Base-by-base conservation (phyloP, 2,329 filamentous ascomycete genomes). In the Acephala macrosclerotiorum region DNA sequence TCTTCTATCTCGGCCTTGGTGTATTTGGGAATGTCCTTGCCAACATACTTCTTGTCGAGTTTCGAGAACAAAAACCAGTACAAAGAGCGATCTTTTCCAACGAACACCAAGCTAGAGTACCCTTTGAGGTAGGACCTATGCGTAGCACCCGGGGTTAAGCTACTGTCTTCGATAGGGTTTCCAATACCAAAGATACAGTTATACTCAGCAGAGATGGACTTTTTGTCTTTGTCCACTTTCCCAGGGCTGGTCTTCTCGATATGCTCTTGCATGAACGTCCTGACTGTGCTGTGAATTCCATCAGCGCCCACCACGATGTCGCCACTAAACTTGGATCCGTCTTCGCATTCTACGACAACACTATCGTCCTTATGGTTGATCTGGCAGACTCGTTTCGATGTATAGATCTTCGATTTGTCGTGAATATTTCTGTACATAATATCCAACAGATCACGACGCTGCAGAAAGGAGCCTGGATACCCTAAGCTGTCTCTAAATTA, bases 271-370 rank as follows among this genome's bases (percentile, higher is more conserved):
- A 73, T 74, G 20, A 58, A 57, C 16, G 36, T 22, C 11, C 71
- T 63, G 2, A 73, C 66, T 2, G 33, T 58, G 60, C 72, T 74
- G 63, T 72, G 71, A 16, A 73, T 60, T 11, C 73, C 73, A 65
- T 75, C 73, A 16, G 73, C 71, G 0, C 73, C 73, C 53, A 73
- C 71, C 18, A 75, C 58, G 16, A 75, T 60, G 53, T 73, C 70
- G 2, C 72, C 73, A 45, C n/a, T 22, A 36, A 65, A 70, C 14
- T 40, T 38, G 1, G 66, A 61, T 2, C 72, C 72, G 64, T 75
- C 72, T 22, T 68, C 51, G 29, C 67, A 73, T 6, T 36, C 18
- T 3, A 73, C 72, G 26, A 60, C 56, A 5, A 72, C 68, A 6
- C 65, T 65, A 9, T 60, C 25, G 18, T 55, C 20, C 35, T 63